Percentiles rank a stretch among this genome's conserved stretches.
phyloP scores from a whole-genome alignment of 2,329 filamentous ascomycete species.

The Pseudocercospora musae region DNA sequence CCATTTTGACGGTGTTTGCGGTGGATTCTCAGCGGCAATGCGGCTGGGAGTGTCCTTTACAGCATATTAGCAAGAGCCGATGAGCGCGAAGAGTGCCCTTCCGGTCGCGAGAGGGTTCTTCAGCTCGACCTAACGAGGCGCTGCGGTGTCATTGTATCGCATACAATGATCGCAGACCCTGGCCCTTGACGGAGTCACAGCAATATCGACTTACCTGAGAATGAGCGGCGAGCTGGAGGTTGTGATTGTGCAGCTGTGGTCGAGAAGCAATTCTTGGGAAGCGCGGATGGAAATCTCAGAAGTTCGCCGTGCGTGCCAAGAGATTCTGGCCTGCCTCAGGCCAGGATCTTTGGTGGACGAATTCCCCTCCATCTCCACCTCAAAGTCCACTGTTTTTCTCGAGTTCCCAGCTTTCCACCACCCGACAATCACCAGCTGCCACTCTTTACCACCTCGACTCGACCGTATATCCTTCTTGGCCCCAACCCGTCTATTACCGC shows the following conservation, averaged over 20 bases:
- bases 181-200: conserved; percentile 49
- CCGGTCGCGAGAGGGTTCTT: conserved; percentile 60
- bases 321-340: not conserved
- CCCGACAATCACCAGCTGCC: conserved; percentile 3
- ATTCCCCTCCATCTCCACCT: not conserved
- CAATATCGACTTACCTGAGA: conserved; percentile 37
- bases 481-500: conserved; percentile 7
- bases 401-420: not conserved
- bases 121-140: conserved; percentile 56
- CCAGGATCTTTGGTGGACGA: not conserved
- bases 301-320: not conserved
- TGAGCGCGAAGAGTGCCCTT: conserved; percentile 67
- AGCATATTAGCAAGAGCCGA: conserved; percentile 49
- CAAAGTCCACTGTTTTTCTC: not conserved
- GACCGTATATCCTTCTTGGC: conserved; percentile 18
- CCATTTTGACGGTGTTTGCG: conserved; percentile 75
- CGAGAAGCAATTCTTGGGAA: not conserved
- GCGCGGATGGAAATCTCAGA: not conserved
- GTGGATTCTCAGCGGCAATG: conserved; percentile 69
- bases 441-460: conserved; percentile 8
- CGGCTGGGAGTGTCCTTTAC: conserved; percentile 60
- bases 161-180: conserved; percentile 43
- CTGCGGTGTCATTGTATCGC: conserved; percentile 44
- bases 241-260: conserved; percentile 18
- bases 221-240: conserved; percentile 18